These are phyloP conservation scores for Penicillium concentricum DNA, from an alignment of 2,329 filamentous ascomycete species.

Conservation along the genomic window DNA sequence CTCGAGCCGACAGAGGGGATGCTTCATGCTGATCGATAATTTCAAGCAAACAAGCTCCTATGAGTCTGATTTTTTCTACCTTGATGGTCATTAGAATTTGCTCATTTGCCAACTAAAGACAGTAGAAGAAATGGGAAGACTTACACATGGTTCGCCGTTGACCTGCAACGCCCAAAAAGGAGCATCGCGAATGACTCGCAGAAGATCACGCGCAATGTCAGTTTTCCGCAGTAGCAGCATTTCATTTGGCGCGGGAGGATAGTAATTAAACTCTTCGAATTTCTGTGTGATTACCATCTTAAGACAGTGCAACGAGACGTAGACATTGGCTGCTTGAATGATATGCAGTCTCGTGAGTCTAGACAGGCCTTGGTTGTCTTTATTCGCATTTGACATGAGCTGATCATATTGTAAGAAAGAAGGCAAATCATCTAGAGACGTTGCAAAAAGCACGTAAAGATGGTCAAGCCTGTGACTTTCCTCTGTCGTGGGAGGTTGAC, in stretches of 20 bases:
- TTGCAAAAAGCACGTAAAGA: constrained; percentile 43
- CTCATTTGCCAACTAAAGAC: background rate
- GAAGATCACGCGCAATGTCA: constrained; percentile 47
- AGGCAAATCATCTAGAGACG: constrained; percentile 43
- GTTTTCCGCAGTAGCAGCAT: constrained; percentile 34
- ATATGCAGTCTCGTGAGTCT: constrained; percentile 22
- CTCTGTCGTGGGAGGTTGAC: constrained; percentile 11
- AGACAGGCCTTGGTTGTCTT: constrained; percentile 3
- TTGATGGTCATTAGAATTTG: background rate
- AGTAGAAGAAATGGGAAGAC: background rate
- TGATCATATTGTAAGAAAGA: constrained; percentile 33
- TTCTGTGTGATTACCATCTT: constrained; percentile 40
- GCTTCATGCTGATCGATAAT: constrained; percentile 37
- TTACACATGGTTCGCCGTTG: constrained; percentile 22
- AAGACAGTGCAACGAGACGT: constrained; percentile 37
- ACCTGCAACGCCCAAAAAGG: constrained; percentile 40
- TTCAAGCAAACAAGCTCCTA: constrained; percentile 18
- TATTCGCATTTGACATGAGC: constrained; percentile 4
- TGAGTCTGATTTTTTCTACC: constrained; percentile 20
- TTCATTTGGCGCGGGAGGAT: constrained; percentile 11
- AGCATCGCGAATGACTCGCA: constrained; percentile 42
- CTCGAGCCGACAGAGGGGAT: constrained; percentile 39
- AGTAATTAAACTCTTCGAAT: constrained; percentile 21
- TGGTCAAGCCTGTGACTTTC: constrained; percentile 36
- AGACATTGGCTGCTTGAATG: constrained; percentile 45